These are phyloP conservation scores for Acer campestre DNA, from an alignment of 345 rosid species.

Conservation along the genomic window DNA sequence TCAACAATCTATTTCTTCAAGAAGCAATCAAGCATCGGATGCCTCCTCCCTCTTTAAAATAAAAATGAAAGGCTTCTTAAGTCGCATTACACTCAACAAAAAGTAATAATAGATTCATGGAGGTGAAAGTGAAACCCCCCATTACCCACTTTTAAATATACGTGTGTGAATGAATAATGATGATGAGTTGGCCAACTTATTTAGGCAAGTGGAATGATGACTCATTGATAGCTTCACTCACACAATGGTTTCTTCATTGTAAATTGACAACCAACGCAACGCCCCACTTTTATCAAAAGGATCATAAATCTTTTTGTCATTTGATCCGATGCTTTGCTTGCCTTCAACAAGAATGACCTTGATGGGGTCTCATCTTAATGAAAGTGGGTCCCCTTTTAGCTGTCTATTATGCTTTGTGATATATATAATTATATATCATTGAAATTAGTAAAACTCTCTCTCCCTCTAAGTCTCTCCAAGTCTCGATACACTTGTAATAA, in stretches of 20 bases:
- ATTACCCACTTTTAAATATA: conserved; percentile 10
- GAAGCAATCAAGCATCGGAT: conserved; percentile 30
- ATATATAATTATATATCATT: not conserved
- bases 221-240: not conserved
- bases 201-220: conserved; percentile 23
- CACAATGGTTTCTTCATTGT: not conserved
- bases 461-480: no score
- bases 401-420: not conserved
- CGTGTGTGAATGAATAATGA: not conserved
- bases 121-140: not conserved
- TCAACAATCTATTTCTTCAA: not conserved
- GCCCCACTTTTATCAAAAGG: conserved; percentile 9
- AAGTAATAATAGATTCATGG: not conserved
- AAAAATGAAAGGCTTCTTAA: not conserved
- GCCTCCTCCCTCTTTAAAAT: conserved; percentile 14
- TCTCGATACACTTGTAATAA: conserved; percentile 13
- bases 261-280: not conserved
- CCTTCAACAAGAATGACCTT: not conserved
- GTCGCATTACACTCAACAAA: conserved; percentile 17
- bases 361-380: not conserved
- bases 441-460: conserved; percentile 5
- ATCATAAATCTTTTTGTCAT: not conserved
- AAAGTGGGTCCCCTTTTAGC: not conserved
- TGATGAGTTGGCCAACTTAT: conserved; percentile 24
- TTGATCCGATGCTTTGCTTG: not conserved